Base-by-base conservation (phyloP, 2,329 filamentous ascomycete species). In the Metarhizium rileyi region DNA sequence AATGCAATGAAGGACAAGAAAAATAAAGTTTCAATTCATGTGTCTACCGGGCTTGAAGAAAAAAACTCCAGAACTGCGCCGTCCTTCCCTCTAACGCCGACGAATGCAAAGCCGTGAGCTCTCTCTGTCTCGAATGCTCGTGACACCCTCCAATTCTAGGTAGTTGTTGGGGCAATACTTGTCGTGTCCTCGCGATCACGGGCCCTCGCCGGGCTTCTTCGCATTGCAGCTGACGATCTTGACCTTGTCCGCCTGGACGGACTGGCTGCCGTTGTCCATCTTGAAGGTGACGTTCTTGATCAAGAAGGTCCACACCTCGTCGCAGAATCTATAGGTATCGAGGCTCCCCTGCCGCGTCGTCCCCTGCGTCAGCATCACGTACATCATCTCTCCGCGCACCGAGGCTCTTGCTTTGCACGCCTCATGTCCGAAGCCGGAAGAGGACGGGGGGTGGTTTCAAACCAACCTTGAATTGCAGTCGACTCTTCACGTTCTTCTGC, bases 211-310 rank as follows among this genome's bases (percentile, higher is more conserved):
- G 2, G 71, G 71, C 59, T 72, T 75, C 76, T 96, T 96, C 58
- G 90, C 90, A 63, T 94, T 95, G 70, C 91, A 97, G 70, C 88
- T 94, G 46, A 98, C 93, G 59, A 98, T 98, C 82, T 97, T 97
- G 69, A 98, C 87, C 67, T 90, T 91, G 64, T 96, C 91, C 20
- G 90, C 90, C 35, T 79, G 73, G 14, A 97, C 82, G 1, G 80
- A 79, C 53, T 83, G 79, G 50, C 79, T 81, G 57, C 77, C 77
- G 47, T 86, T 88, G 60, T 97, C 91, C 73, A 97, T 85, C 73
- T 98, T 98, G 74, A 98, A 97, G n/a, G 84, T 90, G 50, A 97
- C 90, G 58, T 97, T 93, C 71, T 96, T 96, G 70, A 98, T 95
- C 51, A 98, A 80, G 68, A 98, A 98, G 1, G 93, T 98, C 93